Percentiles rank a stretch among this genome's conserved stretches.
Evolutionary conservation across 805 yeast species (phyloP).

Genomic region (Barnettozyma botsteinii): DNA sequence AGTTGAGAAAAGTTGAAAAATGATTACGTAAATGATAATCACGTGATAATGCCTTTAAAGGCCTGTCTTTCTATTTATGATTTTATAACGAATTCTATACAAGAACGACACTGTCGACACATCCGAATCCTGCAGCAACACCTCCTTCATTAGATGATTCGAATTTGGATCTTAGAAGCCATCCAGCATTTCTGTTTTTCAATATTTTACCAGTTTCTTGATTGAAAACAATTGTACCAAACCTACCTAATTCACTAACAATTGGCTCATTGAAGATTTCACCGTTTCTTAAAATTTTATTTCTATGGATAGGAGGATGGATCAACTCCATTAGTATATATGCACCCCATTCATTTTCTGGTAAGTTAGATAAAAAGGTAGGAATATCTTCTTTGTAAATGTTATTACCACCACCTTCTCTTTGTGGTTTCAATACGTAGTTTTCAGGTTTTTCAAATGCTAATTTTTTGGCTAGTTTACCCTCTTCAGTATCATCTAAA

Average conservation of each 20-base stretch:
- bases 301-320: constrained; percentile 62
- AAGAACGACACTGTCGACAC: constrained; percentile 79
- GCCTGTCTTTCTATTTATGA: no score
- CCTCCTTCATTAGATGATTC: constrained; percentile 94
- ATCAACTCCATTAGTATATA: constrained; percentile 93
- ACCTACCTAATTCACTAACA: constrained; percentile 86
- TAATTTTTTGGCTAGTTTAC: constrained; percentile 53
- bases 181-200: constrained; percentile 70
- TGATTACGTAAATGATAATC: background rate
- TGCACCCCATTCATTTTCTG: constrained; percentile 76
- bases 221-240: constrained; percentile 78
- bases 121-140: constrained; percentile 98
- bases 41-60: no score
- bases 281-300: constrained; percentile 66
- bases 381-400: constrained; percentile 86
- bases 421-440: constrained; percentile 90
- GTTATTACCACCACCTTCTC: constrained; percentile 99
- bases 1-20: no score
- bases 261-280: constrained; percentile 63
- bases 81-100: constrained; percentile 6
- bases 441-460: constrained; percentile 64
- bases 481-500: constrained; percentile 63
- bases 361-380: constrained; percentile 49
- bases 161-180: constrained; percentile 83
- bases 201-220: constrained; percentile 50